These are phyloP conservation scores for Boletus huronensis DNA, from an alignment of 768 basidiomycete species.

Conservation along the genomic window DNA sequence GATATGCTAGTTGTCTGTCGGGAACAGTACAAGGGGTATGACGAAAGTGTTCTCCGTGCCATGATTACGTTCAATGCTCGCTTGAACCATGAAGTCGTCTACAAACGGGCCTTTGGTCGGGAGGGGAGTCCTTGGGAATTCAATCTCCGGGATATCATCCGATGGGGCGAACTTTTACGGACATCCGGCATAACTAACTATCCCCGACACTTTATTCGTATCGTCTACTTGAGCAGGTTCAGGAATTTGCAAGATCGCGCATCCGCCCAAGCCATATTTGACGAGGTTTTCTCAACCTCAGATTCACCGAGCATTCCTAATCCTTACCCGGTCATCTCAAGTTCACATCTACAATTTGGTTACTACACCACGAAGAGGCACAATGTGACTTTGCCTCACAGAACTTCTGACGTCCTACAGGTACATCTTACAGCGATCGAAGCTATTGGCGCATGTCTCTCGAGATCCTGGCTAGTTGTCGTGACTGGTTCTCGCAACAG, in stretches of 20 bases:
- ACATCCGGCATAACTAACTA: constrained; percentile 34
- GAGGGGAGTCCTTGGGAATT: constrained; percentile 96
- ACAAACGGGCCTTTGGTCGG: constrained; percentile 63
- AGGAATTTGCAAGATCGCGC: constrained; percentile 65
- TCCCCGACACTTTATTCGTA: constrained; percentile 62
- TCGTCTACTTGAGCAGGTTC: constrained; percentile 85
- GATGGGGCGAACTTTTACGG: constrained; percentile 71
- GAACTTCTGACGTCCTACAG: constrained; percentile 54
- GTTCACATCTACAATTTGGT: constrained; percentile 61
- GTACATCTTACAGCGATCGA: constrained; percentile 65
- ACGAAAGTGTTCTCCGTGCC: constrained; percentile 48
- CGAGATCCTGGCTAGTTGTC: constrained; percentile 85
- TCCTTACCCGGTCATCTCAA: constrained; percentile 34
- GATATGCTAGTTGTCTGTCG: constrained; percentile 80
- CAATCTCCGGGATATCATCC: constrained; percentile 90
- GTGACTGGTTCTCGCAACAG: constrained; percentile 67
- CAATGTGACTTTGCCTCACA: constrained; percentile 32
- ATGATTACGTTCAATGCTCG: constrained; percentile 84
- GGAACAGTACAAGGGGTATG: constrained; percentile 63
- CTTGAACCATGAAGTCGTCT: constrained; percentile 64
- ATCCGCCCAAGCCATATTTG: constrained; percentile 50
- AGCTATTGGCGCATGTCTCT: constrained; percentile 67
- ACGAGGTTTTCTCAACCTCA: constrained; percentile 43
- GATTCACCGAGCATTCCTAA: constrained; percentile 39
- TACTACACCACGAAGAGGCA: constrained; percentile 43